phyloP scores from a whole-genome alignment of 1,284 basidiomycete species.

The Puccinia horiana region DNA sequence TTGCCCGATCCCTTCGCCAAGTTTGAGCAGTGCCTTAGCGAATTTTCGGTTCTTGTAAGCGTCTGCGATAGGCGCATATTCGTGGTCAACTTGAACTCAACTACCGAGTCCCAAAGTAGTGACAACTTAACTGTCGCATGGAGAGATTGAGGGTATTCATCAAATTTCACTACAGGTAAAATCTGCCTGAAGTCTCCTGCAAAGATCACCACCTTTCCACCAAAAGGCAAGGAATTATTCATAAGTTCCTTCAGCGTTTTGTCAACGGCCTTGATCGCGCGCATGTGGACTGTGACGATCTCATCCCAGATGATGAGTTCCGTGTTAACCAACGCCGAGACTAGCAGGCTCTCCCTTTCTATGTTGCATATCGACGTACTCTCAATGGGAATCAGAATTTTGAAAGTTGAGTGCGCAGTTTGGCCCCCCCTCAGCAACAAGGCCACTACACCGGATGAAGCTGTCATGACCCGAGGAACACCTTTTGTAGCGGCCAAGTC shows the following conservation, averaged over 20 bases:
- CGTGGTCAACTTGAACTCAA: not conserved
- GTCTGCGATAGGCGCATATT: not conserved
- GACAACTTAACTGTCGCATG: not conserved
- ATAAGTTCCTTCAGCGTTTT: not conserved
- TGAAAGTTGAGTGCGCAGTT: conserved; percentile 62
- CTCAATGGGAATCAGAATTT: conserved; percentile 58
- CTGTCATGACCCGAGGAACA: conserved; percentile 59
- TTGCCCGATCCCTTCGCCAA: not conserved
- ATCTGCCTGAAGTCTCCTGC: not conserved
- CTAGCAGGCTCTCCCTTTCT: not conserved
- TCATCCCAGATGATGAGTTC: not conserved
- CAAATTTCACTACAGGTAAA: not conserved
- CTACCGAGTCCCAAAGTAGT: not conserved
- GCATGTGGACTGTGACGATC: not conserved
- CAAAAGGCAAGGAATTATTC: not conserved
- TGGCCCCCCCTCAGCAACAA: conserved; percentile 61
- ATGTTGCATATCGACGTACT: not conserved
- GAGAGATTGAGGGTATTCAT: not conserved
- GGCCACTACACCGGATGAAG: conserved; percentile 62
- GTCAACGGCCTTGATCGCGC: not conserved
- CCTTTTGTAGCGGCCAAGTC: conserved; percentile 55
- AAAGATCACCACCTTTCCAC: not conserved
- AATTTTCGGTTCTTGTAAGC: not conserved
- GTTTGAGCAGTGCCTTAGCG: not conserved
- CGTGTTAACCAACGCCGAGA: not conserved